A percentile compares a stretch with the other conserved stretches of the same genome.
Conservation (phyloP, 495 filamentous ascomycete genomes). For the Lasiosphaeria miniovina region DNA sequence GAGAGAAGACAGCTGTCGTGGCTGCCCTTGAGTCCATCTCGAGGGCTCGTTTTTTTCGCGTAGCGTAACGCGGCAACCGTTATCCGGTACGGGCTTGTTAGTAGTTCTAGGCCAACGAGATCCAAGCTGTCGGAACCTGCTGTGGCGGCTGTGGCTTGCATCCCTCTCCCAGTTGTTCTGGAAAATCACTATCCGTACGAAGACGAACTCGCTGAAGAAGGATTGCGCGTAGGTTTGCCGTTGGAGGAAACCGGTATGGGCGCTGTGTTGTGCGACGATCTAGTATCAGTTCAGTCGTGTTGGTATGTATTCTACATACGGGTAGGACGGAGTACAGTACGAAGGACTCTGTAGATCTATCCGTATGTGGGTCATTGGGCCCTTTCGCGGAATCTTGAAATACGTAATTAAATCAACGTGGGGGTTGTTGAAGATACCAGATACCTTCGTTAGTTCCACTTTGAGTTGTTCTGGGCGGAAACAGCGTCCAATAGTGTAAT, state of each 20-base stretch:
- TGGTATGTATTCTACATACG: too few species aligned
- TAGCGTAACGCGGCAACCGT: constrained; percentile 1
- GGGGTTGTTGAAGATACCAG: constrained; percentile 4
- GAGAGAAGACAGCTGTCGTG: too few species aligned
- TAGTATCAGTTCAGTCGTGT: too few species aligned
- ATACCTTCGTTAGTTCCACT: too few species aligned
- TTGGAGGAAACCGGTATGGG: not conserved
- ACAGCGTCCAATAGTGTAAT: too few species aligned
- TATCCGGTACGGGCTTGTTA: not conserved
- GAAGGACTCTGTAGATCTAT: too few species aligned
- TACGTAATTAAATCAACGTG: constrained; percentile 19
- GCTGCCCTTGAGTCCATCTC: not conserved
- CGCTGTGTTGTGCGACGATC: too few species aligned
- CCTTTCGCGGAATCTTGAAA: not conserved
- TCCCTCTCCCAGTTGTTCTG: not conserved
- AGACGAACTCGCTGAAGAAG: not conserved
- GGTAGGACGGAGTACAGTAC: too few species aligned
- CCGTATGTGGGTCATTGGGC: too few species aligned
- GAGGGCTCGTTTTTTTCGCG: not conserved
- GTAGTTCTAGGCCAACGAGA: not conserved
- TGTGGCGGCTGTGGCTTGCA: not conserved
- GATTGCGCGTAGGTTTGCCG: not conserved
- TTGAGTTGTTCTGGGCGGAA: too few species aligned
- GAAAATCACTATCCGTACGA: not conserved
- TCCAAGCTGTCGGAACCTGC: not conserved